These are phyloP conservation scores for Calonectria fujianensis DNA, from an alignment of 2,329 filamentous ascomycete species.

Conservation along the genomic window DNA sequence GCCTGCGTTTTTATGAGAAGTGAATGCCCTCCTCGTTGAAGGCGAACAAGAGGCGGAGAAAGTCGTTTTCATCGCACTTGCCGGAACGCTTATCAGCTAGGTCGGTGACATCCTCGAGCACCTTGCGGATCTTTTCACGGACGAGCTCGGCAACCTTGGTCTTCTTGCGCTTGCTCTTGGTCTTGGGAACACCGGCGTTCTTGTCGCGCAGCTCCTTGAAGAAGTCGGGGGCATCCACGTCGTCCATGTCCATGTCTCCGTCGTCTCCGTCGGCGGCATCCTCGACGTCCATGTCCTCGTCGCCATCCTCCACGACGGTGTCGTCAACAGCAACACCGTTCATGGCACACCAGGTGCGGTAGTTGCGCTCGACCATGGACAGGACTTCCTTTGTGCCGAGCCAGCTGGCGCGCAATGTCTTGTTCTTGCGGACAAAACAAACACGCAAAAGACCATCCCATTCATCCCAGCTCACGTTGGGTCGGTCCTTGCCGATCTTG, in stretches of 20 bases:
- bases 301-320: slow-evolving; percentile 68
- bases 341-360: slow-evolving; percentile 91
- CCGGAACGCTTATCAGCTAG: slow-evolving; percentile 88
- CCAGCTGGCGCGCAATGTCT: slow-evolving; percentile 88
- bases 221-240: slow-evolving; percentile 86
- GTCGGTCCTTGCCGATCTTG: slow-evolving; percentile 84
- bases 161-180: slow-evolving; percentile 83
- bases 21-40: slow-evolving; percentile 97
- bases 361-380: slow-evolving; percentile 89
- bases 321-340: slow-evolving; percentile 88
- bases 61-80: slow-evolving; percentile 95
- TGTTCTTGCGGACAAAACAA: slow-evolving; percentile 85
- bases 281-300: slow-evolving; percentile 62
- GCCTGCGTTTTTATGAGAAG: slow-evolving; percentile 77
- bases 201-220: slow-evolving; percentile 80
- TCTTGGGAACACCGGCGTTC: slow-evolving; percentile 68
- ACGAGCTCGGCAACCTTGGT: slow-evolving; percentile 88
- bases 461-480: slow-evolving; percentile 93
- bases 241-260: slow-evolving; percentile 73
- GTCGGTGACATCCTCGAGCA: slow-evolving; percentile 86
- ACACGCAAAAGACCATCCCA: slow-evolving; percentile 94
- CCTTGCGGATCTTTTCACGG: slow-evolving; percentile 89
- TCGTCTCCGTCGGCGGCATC: slow-evolving; percentile 67
- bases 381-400: slow-evolving; percentile 87
- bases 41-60: slow-evolving; percentile 84